A percentile compares a stretch with the other conserved stretches of the same genome.
Evolutionary conservation across 495 filamentous ascomycete genomes (phyloP).

Genomic region (Filosporella fistucella): DNA sequence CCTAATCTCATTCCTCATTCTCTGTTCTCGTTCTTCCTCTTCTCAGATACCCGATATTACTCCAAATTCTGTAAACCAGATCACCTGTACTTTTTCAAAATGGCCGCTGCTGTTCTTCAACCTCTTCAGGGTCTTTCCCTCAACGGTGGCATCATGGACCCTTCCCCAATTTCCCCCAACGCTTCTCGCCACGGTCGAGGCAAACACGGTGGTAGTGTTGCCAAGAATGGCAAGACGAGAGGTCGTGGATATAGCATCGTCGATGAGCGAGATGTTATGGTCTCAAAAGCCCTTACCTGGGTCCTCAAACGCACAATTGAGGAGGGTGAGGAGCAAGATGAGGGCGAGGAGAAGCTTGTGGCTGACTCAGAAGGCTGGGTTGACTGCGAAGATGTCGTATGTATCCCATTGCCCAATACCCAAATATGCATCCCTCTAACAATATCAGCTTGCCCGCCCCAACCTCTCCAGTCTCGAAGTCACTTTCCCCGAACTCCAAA

Average conservation of each 20-base stretch:
- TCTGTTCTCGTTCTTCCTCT: constrained; percentile 2
- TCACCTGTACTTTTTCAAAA: constrained; percentile 18
- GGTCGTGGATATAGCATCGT: constrained; percentile 36
- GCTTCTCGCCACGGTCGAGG: constrained; percentile 39
- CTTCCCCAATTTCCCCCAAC: constrained; percentile 36
- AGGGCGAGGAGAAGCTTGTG: constrained; percentile 31
- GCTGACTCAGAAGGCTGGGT: constrained; percentile 38
- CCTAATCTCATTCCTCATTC: not conserved
- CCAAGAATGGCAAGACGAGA: constrained; percentile 29
- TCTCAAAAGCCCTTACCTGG: constrained; percentile 38
- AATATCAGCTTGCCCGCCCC: constrained; percentile 30
- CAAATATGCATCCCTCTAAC: not conserved
- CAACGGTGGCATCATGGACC: constrained; percentile 36
- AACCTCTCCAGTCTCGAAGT: constrained; percentile 28
- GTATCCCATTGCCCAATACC: constrained; percentile 14
- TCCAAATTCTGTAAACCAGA: too few relatives aligned
- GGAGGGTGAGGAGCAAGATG: constrained; percentile 31
- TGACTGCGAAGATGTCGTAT: constrained; percentile 32
- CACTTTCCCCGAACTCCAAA: constrained; percentile 32
- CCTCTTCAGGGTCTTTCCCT: constrained; percentile 21
- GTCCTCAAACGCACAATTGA: constrained; percentile 36
- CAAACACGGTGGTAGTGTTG: constrained; percentile 33
- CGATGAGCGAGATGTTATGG: constrained; percentile 34
- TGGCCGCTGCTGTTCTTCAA: constrained; percentile 24
- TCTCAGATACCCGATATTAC: constrained; percentile 3